Base-by-base conservation (phyloP, 2,329 filamentous ascomycete species). In the Aspergillus texensis region DNA sequence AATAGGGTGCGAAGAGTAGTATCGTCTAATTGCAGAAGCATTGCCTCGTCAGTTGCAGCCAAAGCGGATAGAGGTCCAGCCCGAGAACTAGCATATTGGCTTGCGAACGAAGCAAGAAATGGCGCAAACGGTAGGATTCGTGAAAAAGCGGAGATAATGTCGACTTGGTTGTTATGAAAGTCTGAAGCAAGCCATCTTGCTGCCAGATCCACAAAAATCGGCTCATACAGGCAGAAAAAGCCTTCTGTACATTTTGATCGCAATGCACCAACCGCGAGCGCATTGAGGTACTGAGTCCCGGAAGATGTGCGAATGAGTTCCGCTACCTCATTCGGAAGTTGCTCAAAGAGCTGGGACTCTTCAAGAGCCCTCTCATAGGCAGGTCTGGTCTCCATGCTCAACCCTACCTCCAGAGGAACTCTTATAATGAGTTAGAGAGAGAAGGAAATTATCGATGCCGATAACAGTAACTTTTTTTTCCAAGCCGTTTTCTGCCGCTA, bases 121-220 rank as follows among this genome's bases (percentile, higher is more conserved):
- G 93, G 91, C 68, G 91, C 91, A 82, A 95, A 89, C 21, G 93
- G 92, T 70, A 97, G 77, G 66, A 97, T 84, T 72, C 91, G 86
- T 65, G 91, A 90, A 80, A 97, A 91, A 36, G 91, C 90, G 61
- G 89, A 85, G 67, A 94, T 84, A 58, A 90, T 74, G 63, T 73
- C 74, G 62, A 76, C 68, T 65, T 71, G 72, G 66, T 78, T 74
- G 60, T 70, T 64, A 57, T 75, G 68, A 55, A 72, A 67, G 66
- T 79, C 72, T 52, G 74, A 71, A 41, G 71, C 69, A 57, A 91
- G 82, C 93, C 93, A 96, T 81, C 91, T 84, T 65, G 93, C 91
- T 78, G 91, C 92, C 57, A 96, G 83, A 77, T 97, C 94, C 70
- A 92, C 87, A 72, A 95, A 92, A 46, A 94, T 80, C 65, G 85